Conservation (phyloP, 495 filamentous ascomycete species). For the Aspergillus saccharolyticus region DNA sequence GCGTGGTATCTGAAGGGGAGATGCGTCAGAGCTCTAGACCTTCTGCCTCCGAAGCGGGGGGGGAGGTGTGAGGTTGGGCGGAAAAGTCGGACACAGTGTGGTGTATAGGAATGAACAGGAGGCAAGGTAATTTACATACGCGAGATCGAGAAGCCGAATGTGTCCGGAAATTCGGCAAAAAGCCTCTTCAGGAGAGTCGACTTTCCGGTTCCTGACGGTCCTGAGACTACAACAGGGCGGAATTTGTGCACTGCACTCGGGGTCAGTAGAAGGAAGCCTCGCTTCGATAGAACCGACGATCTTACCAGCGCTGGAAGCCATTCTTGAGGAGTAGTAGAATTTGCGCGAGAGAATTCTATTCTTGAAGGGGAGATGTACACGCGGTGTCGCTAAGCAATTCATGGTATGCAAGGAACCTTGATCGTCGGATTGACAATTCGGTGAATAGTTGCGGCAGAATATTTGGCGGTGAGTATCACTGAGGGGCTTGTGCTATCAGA, state of each 20-base stretch:
- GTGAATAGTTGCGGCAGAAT: background rate
- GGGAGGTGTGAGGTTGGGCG: too few relatives aligned
- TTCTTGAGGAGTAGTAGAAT: slow-evolving; percentile 14
- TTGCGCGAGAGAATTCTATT: background rate
- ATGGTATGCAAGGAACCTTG: slow-evolving; percentile 12
- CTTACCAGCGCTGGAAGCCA: slow-evolving; percentile 30
- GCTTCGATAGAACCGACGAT: background rate
- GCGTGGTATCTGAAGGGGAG: slow-evolving; percentile 60
- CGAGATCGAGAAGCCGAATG: slow-evolving; percentile 77
- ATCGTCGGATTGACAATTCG: background rate
- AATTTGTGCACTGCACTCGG: slow-evolving; percentile 27
- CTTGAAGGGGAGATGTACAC: slow-evolving; percentile 8
- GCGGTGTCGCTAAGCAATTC: slow-evolving; percentile 17
- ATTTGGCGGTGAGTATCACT: slow-evolving; percentile 18
- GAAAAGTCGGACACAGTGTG: background rate
- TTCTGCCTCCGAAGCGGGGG: too few relatives aligned
- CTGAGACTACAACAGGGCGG: slow-evolving; percentile 79
- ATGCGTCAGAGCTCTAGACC: background rate
- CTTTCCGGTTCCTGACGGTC: slow-evolving; percentile 84
- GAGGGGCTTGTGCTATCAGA: background rate
- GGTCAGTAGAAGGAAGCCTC: slow-evolving; percentile 1
- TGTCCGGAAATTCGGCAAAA: slow-evolving; percentile 60
- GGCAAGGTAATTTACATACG: slow-evolving; percentile 27
- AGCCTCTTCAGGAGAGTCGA: slow-evolving; percentile 77
- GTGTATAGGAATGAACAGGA: background rate